Base-by-base conservation (phyloP, 495 filamentous ascomycete species). In the Amniculicola lignicola region DNA sequence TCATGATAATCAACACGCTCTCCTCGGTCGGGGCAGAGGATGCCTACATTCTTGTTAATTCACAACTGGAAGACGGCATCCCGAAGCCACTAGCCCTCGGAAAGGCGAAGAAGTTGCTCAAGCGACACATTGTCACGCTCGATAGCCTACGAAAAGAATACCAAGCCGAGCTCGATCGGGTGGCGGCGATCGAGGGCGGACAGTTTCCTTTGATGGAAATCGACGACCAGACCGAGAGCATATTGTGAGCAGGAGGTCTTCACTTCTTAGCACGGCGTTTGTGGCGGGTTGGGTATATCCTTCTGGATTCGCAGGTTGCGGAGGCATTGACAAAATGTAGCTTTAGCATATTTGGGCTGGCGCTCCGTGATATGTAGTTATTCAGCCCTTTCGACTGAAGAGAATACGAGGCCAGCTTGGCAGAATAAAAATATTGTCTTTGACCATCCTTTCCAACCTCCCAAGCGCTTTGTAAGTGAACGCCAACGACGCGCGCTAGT, bases 1-100 rank as follows among this genome's bases (percentile, higher is more conserved):
- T 96, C 9, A 79, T 85, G 51, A 75, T 97, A 31, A 91, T 97
- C 72, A 97, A 98, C 67, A 80, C 88, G 3, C 73, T 98, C 59
- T 83, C 81, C 42, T 93, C 88, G 54, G 89, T 95, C n/a, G 79
- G 84, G 29, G 74, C 82, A 57, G 82, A 87, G 59, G 84, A 95
- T 66, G 88, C 87, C 0, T 96, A 82, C 69, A 77, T 85, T 29
- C 71, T 84, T 23, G 79, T 79, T 16, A 78, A 82, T 49, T 43
- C 43, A 31, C 35, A 50, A 14, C 36, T 65, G 14, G 62, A 65
- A 29, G 51, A 56, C 18, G 35, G 14, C 3, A 31, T 16, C 21
- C n/a, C 31, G 23, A n/a, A 67, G n/a, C 31, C 28, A 62, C 48
- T 66, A 44, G 28, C 55, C 57, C 18, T 63, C 45, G 35, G 69